Conservation (phyloP, 371 early-diverging fungal genomes). For the Mucor irregularis region DNA sequence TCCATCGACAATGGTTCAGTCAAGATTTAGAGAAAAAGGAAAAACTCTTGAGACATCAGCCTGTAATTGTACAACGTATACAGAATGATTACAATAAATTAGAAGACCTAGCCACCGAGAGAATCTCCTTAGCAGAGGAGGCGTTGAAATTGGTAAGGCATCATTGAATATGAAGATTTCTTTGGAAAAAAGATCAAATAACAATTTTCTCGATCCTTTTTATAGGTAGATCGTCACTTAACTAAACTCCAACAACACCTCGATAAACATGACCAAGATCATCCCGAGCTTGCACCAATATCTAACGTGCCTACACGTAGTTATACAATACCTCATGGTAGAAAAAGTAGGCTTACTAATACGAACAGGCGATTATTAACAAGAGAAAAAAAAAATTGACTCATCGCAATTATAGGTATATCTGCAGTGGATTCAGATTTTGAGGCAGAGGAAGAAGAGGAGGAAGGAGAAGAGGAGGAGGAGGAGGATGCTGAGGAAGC, state of each 20-base stretch:
- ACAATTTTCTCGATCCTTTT: not conserved
- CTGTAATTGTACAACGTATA: conserved; percentile 36
- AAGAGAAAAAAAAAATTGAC: not conserved
- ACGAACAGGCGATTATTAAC: too few relatives aligned
- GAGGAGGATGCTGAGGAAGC: conserved; percentile 11
- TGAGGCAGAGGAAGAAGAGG: conserved; percentile 24
- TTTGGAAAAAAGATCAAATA: not conserved
- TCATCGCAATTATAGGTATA: not conserved
- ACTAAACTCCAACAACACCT: conserved; percentile 33
- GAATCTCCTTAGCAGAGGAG: conserved; percentile 46
- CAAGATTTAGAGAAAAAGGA: conserved; percentile 34
- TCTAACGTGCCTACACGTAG: conserved; percentile 5
- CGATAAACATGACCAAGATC: conserved; percentile 32
- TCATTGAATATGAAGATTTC: too few relatives aligned
- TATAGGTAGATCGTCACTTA: conserved; percentile 48
- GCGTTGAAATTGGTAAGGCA: conserved; percentile 39
- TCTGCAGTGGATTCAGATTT: conserved; percentile 4
- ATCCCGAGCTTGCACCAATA: conserved; percentile 24
- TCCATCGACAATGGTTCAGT: conserved; percentile 45
- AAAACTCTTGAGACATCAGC: conserved; percentile 34
- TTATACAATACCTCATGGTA: conserved; percentile 23
- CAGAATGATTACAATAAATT: conserved; percentile 44
- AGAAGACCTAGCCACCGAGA: conserved; percentile 41
- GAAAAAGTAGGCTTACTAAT: conserved; percentile 16
- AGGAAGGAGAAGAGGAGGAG: conserved; percentile 21